Conservation (phyloP, 2,329 filamentous ascomycete species). For the Talaromyces sp. region DNA sequence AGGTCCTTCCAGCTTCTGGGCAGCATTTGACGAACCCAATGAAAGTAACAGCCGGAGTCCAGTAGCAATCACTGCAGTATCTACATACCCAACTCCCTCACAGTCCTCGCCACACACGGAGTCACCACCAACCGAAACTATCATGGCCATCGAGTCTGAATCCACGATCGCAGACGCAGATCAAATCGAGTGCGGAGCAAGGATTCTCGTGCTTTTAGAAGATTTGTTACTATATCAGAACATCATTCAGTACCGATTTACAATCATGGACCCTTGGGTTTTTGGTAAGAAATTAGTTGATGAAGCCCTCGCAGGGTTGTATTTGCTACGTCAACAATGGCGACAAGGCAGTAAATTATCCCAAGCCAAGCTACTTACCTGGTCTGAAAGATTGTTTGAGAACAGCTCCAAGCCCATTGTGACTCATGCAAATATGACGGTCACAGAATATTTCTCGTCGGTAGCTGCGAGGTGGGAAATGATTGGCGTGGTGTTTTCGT, state of each 20-base stretch:
- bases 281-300: slow-evolving; percentile 8
- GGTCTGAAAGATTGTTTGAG: slow-evolving; percentile 22
- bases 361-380: slow-evolving; percentile 14
- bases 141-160: not conserved
- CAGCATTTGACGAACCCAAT: slow-evolving; percentile 20
- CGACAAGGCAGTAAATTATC: slow-evolving; percentile 11
- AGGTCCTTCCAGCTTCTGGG: slow-evolving; percentile 24
- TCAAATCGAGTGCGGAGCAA: slow-evolving; percentile 16
- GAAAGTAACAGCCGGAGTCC: slow-evolving; percentile 3
- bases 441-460: slow-evolving; percentile 20
- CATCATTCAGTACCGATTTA: slow-evolving; percentile 4
- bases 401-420: slow-evolving; percentile 17
- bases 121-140: slow-evolving; percentile 7
- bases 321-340: slow-evolving; percentile 9
- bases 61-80: not conserved
- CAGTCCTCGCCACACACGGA: not conserved
- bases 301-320: slow-evolving; percentile 7
- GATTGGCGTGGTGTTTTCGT: slow-evolving; percentile 20
- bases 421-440: slow-evolving; percentile 16
- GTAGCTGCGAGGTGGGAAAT: slow-evolving; percentile 22
- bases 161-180: slow-evolving; percentile 2
- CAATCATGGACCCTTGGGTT: slow-evolving; percentile 10
- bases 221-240: slow-evolving; percentile 13
- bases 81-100: not conserved
- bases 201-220: slow-evolving; percentile 12